phyloP scores from a whole-genome alignment of 202 grass and related monocot species.

The Digitaria exilis region DNA sequence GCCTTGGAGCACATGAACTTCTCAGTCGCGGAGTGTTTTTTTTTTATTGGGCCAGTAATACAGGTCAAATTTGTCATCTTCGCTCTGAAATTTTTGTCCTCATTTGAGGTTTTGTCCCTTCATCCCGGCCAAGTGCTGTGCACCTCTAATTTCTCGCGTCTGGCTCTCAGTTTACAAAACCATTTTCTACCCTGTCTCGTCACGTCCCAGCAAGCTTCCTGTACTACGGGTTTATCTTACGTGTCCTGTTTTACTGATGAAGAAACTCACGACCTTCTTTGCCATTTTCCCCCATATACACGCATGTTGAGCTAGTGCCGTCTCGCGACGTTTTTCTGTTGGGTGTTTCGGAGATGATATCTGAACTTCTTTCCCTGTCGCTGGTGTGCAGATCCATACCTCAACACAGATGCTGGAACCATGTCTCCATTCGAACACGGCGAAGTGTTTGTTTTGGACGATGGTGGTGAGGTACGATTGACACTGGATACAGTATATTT shows the following conservation, averaged over 20 bases:
- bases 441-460: constrained; percentile 77
- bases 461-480: constrained; percentile 67
- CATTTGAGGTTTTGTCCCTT: constrained; percentile 33
- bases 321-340: background rate
- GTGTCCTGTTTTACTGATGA: background rate
- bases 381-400: constrained; percentile 86
- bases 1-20: constrained; percentile 49
- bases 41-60: constrained; percentile 32
- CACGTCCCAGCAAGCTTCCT: constrained; percentile 12
- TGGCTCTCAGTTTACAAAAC: constrained; percentile 8
- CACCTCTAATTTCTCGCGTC: constrained; percentile 30
- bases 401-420: constrained; percentile 98
- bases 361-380: constrained; percentile 14
- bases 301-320: background rate
- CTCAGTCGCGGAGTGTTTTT: background rate
- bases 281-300: background rate
- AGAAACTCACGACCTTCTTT: constrained; percentile 5
- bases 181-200: constrained; percentile 23
- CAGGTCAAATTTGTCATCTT: constrained; percentile 62
- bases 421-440: constrained; percentile 98
- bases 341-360: constrained; percentile 8
- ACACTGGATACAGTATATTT: background rate
- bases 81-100: constrained; percentile 35
- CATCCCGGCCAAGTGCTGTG: constrained; percentile 37
- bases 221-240: background rate